These are phyloP conservation scores for Codiaeum variegatum DNA, from an alignment of 441 rosid species.

Conservation along the genomic window DNA sequence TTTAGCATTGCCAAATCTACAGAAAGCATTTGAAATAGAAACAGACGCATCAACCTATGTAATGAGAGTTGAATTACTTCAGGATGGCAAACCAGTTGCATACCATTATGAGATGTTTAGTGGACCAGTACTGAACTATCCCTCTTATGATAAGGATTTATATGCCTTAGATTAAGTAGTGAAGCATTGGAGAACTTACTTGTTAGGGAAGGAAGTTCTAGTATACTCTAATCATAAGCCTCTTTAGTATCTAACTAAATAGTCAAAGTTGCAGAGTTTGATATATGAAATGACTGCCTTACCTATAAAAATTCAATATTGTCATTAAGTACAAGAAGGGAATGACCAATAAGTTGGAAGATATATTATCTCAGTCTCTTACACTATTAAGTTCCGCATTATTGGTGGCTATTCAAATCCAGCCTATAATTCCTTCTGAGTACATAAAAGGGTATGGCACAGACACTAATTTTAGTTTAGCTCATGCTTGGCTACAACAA, in stretches of 20 bases:
- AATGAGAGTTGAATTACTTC: too few relatives aligned
- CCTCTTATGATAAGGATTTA: not conserved
- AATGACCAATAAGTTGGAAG: not conserved
- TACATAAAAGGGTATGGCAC: not conserved
- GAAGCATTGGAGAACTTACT: not conserved
- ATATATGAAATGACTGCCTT: not conserved
- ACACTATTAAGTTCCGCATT: not conserved
- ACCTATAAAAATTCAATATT: not conserved
- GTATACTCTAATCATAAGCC: not conserved
- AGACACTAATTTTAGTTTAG: not conserved
- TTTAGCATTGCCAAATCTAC: too few relatives aligned
- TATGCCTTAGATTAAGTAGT: not conserved
- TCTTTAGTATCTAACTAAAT: not conserved
- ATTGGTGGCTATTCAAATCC: not conserved
- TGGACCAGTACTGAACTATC: not conserved
- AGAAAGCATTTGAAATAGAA: not conserved
- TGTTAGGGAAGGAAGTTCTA: not conserved
- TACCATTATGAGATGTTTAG: too few relatives aligned
- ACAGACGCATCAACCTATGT: too few relatives aligned
- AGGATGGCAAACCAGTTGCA: too few relatives aligned
- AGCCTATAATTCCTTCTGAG: not conserved
- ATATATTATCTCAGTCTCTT: not conserved
- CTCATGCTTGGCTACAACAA: not conserved
- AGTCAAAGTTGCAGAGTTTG: not conserved
- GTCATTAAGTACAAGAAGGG: not conserved